Percentiles rank a stretch among this genome's conserved stretches.
Evolutionary conservation across 345 rosid species (phyloP).

Genomic region (Sonneratia caseolaris): DNA sequence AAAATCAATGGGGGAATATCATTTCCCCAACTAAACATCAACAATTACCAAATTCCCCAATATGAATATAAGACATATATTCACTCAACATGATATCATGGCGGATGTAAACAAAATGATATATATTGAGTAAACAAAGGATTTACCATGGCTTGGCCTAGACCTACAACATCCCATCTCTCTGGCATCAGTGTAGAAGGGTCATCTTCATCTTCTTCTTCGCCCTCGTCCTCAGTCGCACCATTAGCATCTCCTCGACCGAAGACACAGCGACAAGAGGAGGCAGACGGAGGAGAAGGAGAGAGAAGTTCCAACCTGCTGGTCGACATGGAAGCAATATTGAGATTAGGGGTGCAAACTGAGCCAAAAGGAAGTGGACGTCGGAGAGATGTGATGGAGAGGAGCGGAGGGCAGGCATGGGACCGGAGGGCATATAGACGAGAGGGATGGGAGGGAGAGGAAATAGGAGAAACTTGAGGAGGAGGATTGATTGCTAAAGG

Average conservation of each 20-base stretch:
- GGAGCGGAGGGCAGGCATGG: conserved; percentile 4
- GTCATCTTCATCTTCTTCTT: conserved; percentile 25
- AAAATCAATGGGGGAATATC: neutral
- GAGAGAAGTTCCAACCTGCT: neutral
- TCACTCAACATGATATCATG: neutral
- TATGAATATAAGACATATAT: neutral
- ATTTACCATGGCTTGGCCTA: conserved; percentile 91
- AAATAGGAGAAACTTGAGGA: conserved; percentile 10
- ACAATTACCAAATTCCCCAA: neutral
- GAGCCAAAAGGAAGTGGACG: conserved; percentile 4
- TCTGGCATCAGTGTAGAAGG: conserved; percentile 44
- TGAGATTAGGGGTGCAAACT: neutral
- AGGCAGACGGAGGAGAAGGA: neutral
- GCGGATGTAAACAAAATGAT: neutral
- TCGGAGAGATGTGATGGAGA: conserved; percentile 3
- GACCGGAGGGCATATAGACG: conserved; percentile 22
- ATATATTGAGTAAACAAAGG: neutral
- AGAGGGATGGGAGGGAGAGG: conserved; percentile 25
- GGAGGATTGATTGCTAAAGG: conserved; percentile 1
- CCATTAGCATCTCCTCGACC: conserved; percentile 1
- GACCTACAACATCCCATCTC: conserved; percentile 88
- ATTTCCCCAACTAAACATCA: neutral
- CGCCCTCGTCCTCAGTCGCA: conserved; percentile 26
- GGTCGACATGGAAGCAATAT: conserved; percentile 6
- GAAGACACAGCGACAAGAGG: conserved; percentile 11